Evolutionary conservation across 2,329 filamentous ascomycete species (phyloP), one percentile per base, ranked within the genome.

Genomic region (Ophiostoma montium): DNA sequence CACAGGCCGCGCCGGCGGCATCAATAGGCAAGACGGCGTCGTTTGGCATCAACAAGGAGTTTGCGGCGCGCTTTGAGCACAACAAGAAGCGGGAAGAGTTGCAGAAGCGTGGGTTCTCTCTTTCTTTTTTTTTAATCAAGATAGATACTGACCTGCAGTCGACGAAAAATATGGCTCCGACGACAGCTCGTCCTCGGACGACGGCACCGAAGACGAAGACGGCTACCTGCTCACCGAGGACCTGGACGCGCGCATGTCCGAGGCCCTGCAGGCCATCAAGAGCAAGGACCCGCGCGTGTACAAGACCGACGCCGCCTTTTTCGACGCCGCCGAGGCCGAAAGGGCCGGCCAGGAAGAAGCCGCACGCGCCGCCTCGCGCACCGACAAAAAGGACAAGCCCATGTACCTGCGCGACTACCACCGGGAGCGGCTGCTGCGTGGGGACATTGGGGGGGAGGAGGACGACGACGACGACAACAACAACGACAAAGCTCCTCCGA

Each of bases 41-140:
- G 30, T 75, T 96, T 63, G 88, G 84, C 62, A 82, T 98, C 65
- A 96, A 98, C 65, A 73, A 88, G 62, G 86, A 94, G 47, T 98
- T 82, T 64, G 92, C 92, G 39, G 79, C 77, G 57, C 76, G 86
- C 36, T 96, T 95, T 59, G 92, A 98, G 65, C 76, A 96, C 68
- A 98, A 98, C 69, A 95, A 96, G 70, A 95, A 95, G 69, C 78
- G 90, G 51, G 89, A 94, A 62, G 92, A 98, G 63, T 70, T 80
- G 55, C 82, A 88, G 15, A 74, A 76, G 60, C 64, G 82, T 84
- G 60, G 58, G 77, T 50, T 2, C 1, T 39, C 2, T 2, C 66
- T 27, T 15, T 16, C 16, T 39, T n/a, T 35, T 38, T 27, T 2
- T 12, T 23, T 32, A 19, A 12, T 16, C 31, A 13, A 9, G 7